Evolutionary conservation across 129 eudicot genomes (phyloP).

Genomic region (Pittosporum tobira): DNA sequence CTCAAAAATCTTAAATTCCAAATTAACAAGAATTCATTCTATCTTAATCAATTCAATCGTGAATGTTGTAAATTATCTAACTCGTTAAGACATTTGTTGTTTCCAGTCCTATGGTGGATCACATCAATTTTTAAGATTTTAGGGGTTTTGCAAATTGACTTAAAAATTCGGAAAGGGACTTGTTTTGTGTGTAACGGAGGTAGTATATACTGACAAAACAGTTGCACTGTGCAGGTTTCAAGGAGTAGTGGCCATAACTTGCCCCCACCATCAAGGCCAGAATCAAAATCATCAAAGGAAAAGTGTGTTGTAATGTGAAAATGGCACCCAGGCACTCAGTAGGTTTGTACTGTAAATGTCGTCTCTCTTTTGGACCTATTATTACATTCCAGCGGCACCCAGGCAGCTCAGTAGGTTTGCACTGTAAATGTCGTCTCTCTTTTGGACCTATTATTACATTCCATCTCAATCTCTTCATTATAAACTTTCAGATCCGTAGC

Average conservation of each 20-base stretch:
- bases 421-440: slow-evolving; percentile 28
- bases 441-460: not conserved
- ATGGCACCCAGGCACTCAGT: not conserved
- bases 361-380: slow-evolving; percentile 5
- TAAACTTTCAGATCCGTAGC: too few relatives aligned
- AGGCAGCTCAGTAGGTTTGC: slow-evolving; percentile 1
- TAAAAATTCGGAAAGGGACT: too few relatives aligned
- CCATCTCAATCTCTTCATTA: not conserved
- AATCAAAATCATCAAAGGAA: slow-evolving; percentile 56
- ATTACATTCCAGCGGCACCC: too few relatives aligned
- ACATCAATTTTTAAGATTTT: too few relatives aligned
- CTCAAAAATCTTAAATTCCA: too few relatives aligned
- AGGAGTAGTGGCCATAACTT: slow-evolving; percentile 38
- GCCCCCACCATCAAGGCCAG: slow-evolving; percentile 48
- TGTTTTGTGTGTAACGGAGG: too few relatives aligned
- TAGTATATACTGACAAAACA: not conserved
- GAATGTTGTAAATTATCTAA: too few relatives aligned
- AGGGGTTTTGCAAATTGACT: too few relatives aligned
- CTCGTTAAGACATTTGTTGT: too few relatives aligned
- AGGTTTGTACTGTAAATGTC: slow-evolving; percentile 31
- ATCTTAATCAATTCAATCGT: too few relatives aligned
- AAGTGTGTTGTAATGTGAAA: slow-evolving; percentile 63
- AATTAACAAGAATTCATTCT: too few relatives aligned
- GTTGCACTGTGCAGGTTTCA: slow-evolving; percentile 37
- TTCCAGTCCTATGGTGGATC: too few relatives aligned